Evolutionary conservation across 2,329 filamentous ascomycete genomes (phyloP), one percentile per base, ranked within the genome.

Genomic region (Pseudocercospora crystallina): DNA sequence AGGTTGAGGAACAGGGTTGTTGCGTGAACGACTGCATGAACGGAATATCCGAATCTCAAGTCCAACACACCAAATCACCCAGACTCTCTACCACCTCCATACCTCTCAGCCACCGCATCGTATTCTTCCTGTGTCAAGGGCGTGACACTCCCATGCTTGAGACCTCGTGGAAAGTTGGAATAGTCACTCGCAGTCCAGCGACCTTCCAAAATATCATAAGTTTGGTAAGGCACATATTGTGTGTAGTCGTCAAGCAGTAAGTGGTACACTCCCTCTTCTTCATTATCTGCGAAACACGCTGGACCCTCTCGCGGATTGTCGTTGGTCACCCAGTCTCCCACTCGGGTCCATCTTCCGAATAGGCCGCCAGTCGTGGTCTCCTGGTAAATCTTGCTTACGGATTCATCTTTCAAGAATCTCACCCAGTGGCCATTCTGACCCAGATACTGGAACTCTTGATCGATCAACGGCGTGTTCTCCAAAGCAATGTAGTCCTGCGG

Each of bases 371-470:
- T 71, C 3, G 72, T 74, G 42, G 73, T 71, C 56, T 81, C 78
- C 30, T 73, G 70, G 51, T 78, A 82, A 15, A 82, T 77, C 0
- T 71, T 75, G 54, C 78, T 78, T 2, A 68, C 72, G 1, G 73
- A 71, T 61, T 82, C 78, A 63, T 81, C 77, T 57, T 81, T 81
- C 65, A 81, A 69, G 65, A 81, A 82, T 38, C 79, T 74, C 5
- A 77, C 69, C 43, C 76, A 81, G n/a, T 68, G 68, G 41, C 66
- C 66, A 31, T 32, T 30, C n/a, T 58, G 58, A 11, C 73, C 72
- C 1, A 79, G 64, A 1, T 73, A 67, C 3, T 80, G 69, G 64
- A 85, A 78, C 57, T 81, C 79, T n/a, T 84, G 69, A 58, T 81
- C 78, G 60, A 81, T 81, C 44, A 79, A 70, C 50, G 76, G 71